These are phyloP conservation scores for Metarhizium rileyi DNA, from an alignment of 2,329 filamentous ascomycete genomes.

Conservation along the genomic window DNA sequence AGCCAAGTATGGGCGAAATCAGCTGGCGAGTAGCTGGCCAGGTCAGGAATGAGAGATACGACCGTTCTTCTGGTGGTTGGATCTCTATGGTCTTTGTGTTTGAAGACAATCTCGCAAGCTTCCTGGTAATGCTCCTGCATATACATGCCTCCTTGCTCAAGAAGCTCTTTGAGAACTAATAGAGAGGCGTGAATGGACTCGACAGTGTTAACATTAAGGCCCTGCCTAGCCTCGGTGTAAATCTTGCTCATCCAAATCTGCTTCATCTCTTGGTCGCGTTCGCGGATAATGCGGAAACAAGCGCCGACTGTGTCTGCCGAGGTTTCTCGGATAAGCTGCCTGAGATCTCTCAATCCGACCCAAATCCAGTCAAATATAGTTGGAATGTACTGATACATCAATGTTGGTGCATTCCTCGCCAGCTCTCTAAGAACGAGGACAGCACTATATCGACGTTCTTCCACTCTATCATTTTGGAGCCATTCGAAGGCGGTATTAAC, in stretches of 20 bases:
- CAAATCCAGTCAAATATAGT: slow-evolving; percentile 94
- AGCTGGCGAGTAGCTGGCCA: slow-evolving; percentile 84
- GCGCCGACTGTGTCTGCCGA: slow-evolving; percentile 89
- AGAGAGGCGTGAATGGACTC: slow-evolving; percentile 93
- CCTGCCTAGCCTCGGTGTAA: slow-evolving; percentile 72
- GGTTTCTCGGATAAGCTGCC: slow-evolving; percentile 84
- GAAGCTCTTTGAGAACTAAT: slow-evolving; percentile 81
- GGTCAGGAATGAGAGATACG: slow-evolving; percentile 80
- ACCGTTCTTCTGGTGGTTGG: slow-evolving; percentile 80
- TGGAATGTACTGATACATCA: slow-evolving; percentile 93
- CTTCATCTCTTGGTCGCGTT: slow-evolving; percentile 82
- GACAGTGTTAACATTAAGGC: slow-evolving; percentile 69
- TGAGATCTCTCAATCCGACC: slow-evolving; percentile 82
- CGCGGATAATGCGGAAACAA: slow-evolving; percentile 91
- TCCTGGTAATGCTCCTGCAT: slow-evolving; percentile 94
- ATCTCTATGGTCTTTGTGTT: slow-evolving; percentile 89
- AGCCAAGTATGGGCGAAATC: slow-evolving; percentile 84
- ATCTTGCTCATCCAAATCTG: slow-evolving; percentile 84
- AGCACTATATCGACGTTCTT: slow-evolving; percentile 87
- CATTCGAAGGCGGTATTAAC: slow-evolving; percentile 94
- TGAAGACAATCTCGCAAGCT: slow-evolving; percentile 84
- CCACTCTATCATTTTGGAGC: slow-evolving; percentile 89
- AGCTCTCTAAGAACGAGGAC: slow-evolving; percentile 86
- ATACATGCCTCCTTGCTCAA: slow-evolving; percentile 95
- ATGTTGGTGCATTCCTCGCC: slow-evolving; percentile 82